Evolutionary conservation across 495 filamentous ascomycete species (phyloP).

Genomic region (Geoglossum glabrum): DNA sequence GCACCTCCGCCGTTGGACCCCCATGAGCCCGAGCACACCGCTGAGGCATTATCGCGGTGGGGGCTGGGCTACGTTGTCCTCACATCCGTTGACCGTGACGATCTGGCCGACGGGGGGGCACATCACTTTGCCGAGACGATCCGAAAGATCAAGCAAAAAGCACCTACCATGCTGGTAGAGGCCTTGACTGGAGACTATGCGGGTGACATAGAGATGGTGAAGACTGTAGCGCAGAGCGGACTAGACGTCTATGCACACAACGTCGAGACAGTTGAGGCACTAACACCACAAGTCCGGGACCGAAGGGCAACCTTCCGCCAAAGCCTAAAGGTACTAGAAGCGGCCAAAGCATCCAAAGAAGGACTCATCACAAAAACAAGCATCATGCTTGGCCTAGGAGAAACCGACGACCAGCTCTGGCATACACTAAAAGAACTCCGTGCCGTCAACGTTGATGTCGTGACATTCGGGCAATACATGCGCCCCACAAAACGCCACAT

Average conservation of each 20-base stretch:
- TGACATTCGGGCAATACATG: conserved; percentile 99
- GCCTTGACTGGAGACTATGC: conserved; percentile 80
- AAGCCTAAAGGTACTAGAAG: conserved; percentile 57
- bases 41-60: conserved; percentile 83
- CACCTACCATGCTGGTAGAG: conserved; percentile 74
- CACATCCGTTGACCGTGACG: conserved; percentile 84
- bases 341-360: conserved; percentile 55
- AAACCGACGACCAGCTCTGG: conserved; percentile 78
- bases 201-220: conserved; percentile 68
- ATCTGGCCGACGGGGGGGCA: conserved; percentile 74
- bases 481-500: conserved; percentile 93
- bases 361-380: conserved; percentile 89
- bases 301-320: conserved; percentile 78
- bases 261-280: conserved; percentile 78
- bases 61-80: conserved; percentile 90
- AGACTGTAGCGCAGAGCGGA: conserved; percentile 62
- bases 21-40: conserved; percentile 91
- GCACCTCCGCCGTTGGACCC: conserved; percentile 68
- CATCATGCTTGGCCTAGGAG: conserved; percentile 88
- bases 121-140: conserved; percentile 89
- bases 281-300: conserved; percentile 80
- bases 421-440: conserved; percentile 64
- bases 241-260: conserved; percentile 96
- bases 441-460: conserved; percentile 65
- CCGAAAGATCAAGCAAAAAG: conserved; percentile 79